Conservation (phyloP, 225 moss, liverwort and hornwort genomes). For the Pseudisothecium myosuroides region DNA sequence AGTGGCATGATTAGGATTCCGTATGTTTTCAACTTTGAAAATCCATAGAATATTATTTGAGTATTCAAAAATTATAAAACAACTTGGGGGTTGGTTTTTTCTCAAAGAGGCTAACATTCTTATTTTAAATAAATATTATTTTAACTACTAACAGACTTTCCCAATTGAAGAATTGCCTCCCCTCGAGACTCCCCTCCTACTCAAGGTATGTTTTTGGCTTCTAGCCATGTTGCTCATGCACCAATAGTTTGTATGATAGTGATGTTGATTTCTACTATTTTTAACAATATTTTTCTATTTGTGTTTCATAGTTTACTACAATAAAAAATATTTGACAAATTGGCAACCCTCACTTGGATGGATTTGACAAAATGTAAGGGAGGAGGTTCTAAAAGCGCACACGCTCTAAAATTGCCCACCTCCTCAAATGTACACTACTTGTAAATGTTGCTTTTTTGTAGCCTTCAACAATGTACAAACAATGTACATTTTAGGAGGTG, state of each 20-base stretch:
- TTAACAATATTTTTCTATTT: background rate
- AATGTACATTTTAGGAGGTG: no score
- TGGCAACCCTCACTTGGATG: background rate
- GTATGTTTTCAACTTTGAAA: background rate
- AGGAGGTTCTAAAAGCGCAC: no score
- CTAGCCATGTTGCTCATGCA: rapidly evolving
- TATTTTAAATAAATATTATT: background rate
- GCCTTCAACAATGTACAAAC: no score
- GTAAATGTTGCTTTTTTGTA: no score
- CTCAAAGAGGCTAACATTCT: background rate
- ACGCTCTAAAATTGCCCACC: no score
- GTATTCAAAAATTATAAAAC: background rate
- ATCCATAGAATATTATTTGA: background rate
- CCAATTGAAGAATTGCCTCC: rapidly evolving
- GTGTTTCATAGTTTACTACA: no score
- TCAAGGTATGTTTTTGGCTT: rapidly evolving
- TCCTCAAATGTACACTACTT: no score
- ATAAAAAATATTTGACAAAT: background rate
- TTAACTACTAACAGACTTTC: background rate
- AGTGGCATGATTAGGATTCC: rapidly evolving
- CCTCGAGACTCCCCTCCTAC: rapidly evolving
- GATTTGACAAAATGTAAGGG: no score
- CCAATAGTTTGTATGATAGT: background rate
- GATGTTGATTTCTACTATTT: background rate
- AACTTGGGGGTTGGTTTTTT: rapidly evolving